Base-by-base conservation (phyloP, 306 rosid species). In the Albizia julibrissin region DNA sequence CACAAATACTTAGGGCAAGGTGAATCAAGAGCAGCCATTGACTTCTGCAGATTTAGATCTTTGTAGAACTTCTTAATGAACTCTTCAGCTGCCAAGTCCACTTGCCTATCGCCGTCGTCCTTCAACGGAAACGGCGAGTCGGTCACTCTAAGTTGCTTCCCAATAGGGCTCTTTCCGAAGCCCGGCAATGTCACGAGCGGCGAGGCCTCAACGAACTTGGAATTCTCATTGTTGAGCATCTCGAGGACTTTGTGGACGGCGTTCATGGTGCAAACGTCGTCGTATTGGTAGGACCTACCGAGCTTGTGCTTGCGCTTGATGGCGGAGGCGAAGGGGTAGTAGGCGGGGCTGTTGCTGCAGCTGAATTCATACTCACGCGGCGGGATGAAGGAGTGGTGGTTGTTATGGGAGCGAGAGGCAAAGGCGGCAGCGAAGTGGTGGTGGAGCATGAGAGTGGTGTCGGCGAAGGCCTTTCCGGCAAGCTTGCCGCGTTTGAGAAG, bases 111-210 rank as follows among this genome's bases (percentile, higher is more conserved):
- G 3, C 90, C 94, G 0, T 91, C 94, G 10, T 91, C 91, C 74
- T 85, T 92, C 26, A 91, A 10, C 44, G 98, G 96, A 69, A 94
- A 94, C 39, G 98, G 98, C 3, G 98, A 94, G 83, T 94, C 98
- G 0, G 98, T 93, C 31, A 94, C 80, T 50, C 97, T 84, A n/a
- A 94, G 79, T 72, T 92, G 89, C 84, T 84, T 89, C 33, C 89
- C 94, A 44, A 86, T 4, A 0, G 98, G 97, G 31, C 98, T 95
- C 52, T 89, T 90, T 19, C 92, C 97, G 40, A 92, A 94, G 72
- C 93, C 97, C 0, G 98, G 97, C 27, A 94, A 81, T 39, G 86
- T 27, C 40, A 88, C 88, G 34, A 88, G 18, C n/a, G 99, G 98
- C 54, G 99, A 93, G 5, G 90, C 89, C 76, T 87, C 91, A 10